Evolutionary conservation across 208 protist genomes (phyloP), one percentile per base, ranked within the genome.

Genomic region (Zelonia costaricensis): DNA sequence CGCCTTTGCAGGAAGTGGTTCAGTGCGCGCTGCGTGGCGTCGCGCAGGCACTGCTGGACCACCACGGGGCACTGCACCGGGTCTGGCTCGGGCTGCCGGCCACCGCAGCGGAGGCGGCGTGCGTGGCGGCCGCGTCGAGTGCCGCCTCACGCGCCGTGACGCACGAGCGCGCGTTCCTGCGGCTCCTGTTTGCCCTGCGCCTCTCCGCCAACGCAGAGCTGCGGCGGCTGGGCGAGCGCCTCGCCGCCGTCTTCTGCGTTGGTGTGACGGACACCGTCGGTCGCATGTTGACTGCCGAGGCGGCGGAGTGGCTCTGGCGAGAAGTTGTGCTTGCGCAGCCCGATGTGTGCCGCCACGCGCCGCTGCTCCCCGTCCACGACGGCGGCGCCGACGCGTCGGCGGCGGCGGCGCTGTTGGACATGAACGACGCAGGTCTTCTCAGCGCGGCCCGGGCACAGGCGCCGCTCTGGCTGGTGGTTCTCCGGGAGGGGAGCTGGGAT

Each of bases 261-360:
- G 62, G 60, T 6, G 12, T 88, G 16, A 73, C 45, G 28, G 28
- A 35, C 1, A 10, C 76, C 2, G 73, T 79, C 23, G 23, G 31
- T 4, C 25, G 36, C 35, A 52, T 61, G 20, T 73, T 83, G 49
- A 47, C 51, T 10, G 18, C 62, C 1, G 81, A 91, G 20, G 84
- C 79, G 2, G 74, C 79, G 9, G 69, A 69, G 20, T 89, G 76
- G 78, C 31, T 93, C 48, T 76, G 60, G 62, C 27, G 59, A 8
- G 42, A 61, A 13, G 67, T 82, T 3, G 56, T 91, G 55, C 40
- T 93, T 9, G 3, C 57, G n/a, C 78, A 90, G 53, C 54, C 52
- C n/a, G 61, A 45, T 20, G 54, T 75, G 22, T 13, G 36, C 12
- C 52, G 40, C 15, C 12, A 20, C 20, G 35, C 52, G 42, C 52